Percentiles rank a stretch among this genome's conserved stretches.
Evolutionary conservation across 139 green algal genomes (phyloP).

Genomic region (Chlamydomonas asymmetrica): DNA sequence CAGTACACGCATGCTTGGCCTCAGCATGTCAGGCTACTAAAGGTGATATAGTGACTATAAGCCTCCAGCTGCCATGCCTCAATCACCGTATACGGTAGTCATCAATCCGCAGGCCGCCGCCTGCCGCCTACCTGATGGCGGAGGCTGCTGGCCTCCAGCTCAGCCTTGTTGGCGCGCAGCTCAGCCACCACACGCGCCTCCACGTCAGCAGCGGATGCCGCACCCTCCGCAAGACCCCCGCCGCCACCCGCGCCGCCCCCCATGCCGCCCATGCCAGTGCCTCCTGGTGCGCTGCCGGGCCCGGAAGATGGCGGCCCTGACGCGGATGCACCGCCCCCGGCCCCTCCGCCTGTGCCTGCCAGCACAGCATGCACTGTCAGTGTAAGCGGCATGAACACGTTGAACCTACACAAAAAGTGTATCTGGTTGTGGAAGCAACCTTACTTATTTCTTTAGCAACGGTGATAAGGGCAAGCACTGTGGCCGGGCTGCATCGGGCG

Average conservation of each 20-base stretch:
- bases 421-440: too few species aligned
- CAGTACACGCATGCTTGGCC: too few species aligned
- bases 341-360: neutral
- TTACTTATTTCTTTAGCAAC: too few species aligned
- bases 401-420: too few species aligned
- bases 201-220: slow-evolving; percentile 20
- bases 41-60: too few species aligned
- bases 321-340: neutral
- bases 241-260: neutral
- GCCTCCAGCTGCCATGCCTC: too few species aligned
- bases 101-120: neutral
- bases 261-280: neutral
- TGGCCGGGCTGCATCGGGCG: too few species aligned
- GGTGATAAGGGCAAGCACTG: too few species aligned
- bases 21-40: too few species aligned
- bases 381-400: too few species aligned
- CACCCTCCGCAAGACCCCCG: neutral
- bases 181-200: slow-evolving; percentile 45
- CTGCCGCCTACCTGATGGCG: slow-evolving; percentile 24
- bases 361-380: too few species aligned
- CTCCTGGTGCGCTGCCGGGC: neutral
- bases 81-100: too few species aligned
- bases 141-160: slow-evolving; percentile 35
- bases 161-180: slow-evolving; percentile 40
- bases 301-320: neutral